A percentile compares a stretch with the other conserved stretches of the same genome.
phyloP scores from a whole-genome alignment of 495 filamentous ascomycete genomes.

The Penicillium pancosmium region DNA sequence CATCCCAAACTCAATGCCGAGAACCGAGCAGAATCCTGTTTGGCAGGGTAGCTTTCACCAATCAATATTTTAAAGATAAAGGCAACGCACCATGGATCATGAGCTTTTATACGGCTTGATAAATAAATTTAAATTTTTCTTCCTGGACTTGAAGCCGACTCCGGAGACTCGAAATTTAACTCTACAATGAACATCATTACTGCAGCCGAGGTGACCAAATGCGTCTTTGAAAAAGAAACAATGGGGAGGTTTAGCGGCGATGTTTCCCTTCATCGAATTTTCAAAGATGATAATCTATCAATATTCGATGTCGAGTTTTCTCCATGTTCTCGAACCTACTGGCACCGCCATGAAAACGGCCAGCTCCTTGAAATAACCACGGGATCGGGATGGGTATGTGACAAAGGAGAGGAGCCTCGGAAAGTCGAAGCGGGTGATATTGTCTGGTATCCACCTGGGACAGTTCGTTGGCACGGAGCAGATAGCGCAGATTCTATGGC shows the following conservation, averaged over 20 bases:
- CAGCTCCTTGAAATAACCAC: constrained; percentile 4
- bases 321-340: constrained; percentile 6
- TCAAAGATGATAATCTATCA: not conserved
- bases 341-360: constrained; percentile 6
- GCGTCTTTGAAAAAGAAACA: constrained; percentile 1
- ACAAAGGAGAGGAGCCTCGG: constrained; percentile 7
- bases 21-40: too few species aligned
- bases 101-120: too few species aligned
- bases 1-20: too few species aligned
- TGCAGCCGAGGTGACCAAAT: not conserved
- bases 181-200: constrained; percentile 3
- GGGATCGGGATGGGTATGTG: constrained; percentile 7
- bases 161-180: too few species aligned
- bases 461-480: constrained; percentile 5
- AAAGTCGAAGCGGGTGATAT: constrained; percentile 1
- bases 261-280: not conserved
- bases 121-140: too few species aligned
- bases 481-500: not conserved
- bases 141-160: too few species aligned
- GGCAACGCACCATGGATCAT: too few species aligned
- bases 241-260: constrained; percentile 5
- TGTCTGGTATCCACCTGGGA: constrained; percentile 4
- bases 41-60: too few species aligned
- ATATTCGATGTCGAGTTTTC: constrained; percentile 2
- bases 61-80: too few species aligned